Evolutionary conservation across 2,329 filamentous ascomycete species (phyloP), one percentile per base, ranked within the genome.

Genomic region (Nothophaeocryptopus gaeumannii): DNA sequence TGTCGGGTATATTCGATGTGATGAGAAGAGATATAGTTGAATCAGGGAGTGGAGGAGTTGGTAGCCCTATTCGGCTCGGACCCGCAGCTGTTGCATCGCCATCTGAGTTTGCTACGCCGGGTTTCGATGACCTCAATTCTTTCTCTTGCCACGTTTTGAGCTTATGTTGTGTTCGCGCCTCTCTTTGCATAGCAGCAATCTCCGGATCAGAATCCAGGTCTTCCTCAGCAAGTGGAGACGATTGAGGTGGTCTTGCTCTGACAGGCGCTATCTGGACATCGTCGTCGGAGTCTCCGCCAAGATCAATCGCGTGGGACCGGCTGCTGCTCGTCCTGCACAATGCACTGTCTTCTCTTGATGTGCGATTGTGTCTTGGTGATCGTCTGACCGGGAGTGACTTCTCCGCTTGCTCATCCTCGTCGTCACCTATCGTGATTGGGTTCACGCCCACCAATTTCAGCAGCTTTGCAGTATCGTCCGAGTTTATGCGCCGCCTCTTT

Each of bases 1-100:
- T 80, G 38, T 76, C 74, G 1, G 79, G 74, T 5, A 96, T 78
- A 2, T 74, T 70, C 0, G 90, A 88, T 0, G 77, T 79, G 55
- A 96, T 81, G 30, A 90, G 72, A 16, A 92, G 79, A 48, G 80
- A 73, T 35, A 88, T 75, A 10, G 78, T 62, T 1, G 77, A 72
- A 53, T 84, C 78, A 13, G 69, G 61, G 4, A 31, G 51, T 49
- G 54, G 58, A 34, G 61, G 55, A 43, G 56, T 56, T 34, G 58
- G 32, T 11, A 36, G 20, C 2, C 42, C 42, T 29, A 32, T 39
- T n/a, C 32, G 16, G 26, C 31, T 43, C 32, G 15, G 15, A 12
- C 38, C 43, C 15, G 15, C 16, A 42, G 31, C 37, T 26, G 20
- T 26, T 7, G 16, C 33, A 20, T 54, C 54, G 29, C 8, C 47